Percentiles rank a stretch among this genome's conserved stretches.
phyloP scores from a whole-genome alignment of 2,329 filamentous ascomycete species.

The Aspergillus novoparasiticus region DNA sequence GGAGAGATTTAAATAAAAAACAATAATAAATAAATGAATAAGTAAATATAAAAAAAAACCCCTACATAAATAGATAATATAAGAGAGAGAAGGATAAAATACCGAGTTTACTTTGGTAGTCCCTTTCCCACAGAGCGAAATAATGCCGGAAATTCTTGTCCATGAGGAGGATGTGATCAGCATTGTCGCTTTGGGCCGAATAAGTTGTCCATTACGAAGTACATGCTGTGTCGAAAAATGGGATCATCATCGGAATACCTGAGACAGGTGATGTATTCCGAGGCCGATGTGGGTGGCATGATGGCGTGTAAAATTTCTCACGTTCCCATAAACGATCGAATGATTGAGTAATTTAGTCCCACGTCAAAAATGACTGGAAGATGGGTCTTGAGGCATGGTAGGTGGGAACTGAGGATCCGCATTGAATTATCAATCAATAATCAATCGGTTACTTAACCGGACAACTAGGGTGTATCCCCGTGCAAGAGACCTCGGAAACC shows the following conservation, averaged over 20 bases:
- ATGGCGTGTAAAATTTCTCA: not conserved
- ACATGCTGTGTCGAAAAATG: not conserved
- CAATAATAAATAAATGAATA: too few species aligned
- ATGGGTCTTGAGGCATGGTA: not conserved
- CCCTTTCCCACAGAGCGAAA: not conserved
- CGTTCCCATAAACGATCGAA: not conserved
- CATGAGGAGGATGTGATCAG: not conserved
- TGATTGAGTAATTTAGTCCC: not conserved
- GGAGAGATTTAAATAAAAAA: too few species aligned
- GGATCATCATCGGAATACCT: slow-evolving; percentile 8
- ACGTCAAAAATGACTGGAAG: not conserved
- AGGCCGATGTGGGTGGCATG: slow-evolving; percentile 7
- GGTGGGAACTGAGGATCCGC: not conserved
- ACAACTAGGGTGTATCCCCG: not conserved
- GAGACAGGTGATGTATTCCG: slow-evolving; percentile 4
- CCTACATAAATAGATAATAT: too few species aligned
- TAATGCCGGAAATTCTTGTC: not conserved
- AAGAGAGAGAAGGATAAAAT: not conserved
- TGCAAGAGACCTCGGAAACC: slow-evolving; percentile 8
- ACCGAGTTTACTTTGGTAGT: not conserved
- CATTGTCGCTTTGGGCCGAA: slow-evolving; percentile 5
- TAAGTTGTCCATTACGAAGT: not conserved
- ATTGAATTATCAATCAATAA: slow-evolving; percentile 15
- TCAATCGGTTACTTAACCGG: slow-evolving; percentile 14
- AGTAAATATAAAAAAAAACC: too few species aligned